Base-by-base conservation (phyloP, 2,329 filamentous ascomycete species). In the Cladosporium colombiae region DNA sequence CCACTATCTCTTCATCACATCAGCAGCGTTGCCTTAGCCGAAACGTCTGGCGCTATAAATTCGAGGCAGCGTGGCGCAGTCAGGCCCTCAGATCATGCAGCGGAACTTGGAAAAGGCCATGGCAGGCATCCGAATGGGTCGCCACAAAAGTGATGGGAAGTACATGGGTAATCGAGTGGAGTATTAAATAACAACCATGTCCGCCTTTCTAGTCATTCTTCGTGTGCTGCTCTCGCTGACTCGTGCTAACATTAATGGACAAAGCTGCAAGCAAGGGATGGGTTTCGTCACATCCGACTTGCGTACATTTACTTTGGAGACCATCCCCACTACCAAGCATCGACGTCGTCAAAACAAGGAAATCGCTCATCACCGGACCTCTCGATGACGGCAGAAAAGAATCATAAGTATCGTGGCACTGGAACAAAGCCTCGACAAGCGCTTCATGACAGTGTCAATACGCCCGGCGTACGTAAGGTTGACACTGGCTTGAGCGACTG, bases 71-170 rank as follows among this genome's bases (percentile, higher is more conserved):
- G 56, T 44, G 56, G 56, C 56, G 56, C 56, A 59, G 56, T 18
- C 23, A 18, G 50, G 23, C 29, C n/a, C 37, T 16, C 16, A 16
- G 25, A 33, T 55, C 52, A 55, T 33, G 52, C 52, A 55, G 52
- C 25, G 49, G 13, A 21, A 52, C 49, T 29, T 52, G 23, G 23
- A 52, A 52, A 52, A 52, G 25, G 49, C 11, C 16, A 8, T 52
- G 49, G 49, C 23, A 60, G 57, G 40, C 37, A 60, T 46, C 40
- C 57, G 57, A 21, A 46, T 60, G 57, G 57, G n/a, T 60, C 57
- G 57, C 57, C 57, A 31, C 57, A 27, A 29, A 29, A 25, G 25
- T n/a, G 52, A 21, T 33, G 10, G 52, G 27, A 53, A 53, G 50
- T 53, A 29, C 50, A 53, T 31, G 52, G 27, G 52, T 33, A 55